phyloP scores from a whole-genome alignment of 352 stramenopile genomes.

The Globisporangium spiculum region DNA sequence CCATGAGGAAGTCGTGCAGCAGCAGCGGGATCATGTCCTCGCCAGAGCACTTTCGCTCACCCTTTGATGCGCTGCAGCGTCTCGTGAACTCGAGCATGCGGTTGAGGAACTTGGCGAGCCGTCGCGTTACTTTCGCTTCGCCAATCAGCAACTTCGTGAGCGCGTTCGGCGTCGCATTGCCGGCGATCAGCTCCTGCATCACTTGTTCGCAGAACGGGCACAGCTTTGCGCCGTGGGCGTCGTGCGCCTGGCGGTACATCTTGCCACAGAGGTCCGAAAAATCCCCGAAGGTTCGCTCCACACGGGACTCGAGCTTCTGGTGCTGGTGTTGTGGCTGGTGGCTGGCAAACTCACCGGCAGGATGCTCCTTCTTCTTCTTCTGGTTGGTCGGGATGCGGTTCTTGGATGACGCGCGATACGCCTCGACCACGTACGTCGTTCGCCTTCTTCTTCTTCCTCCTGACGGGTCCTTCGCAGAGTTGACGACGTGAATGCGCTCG shows the following conservation, averaged over 20 bases:
- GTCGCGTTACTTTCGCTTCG: not conserved
- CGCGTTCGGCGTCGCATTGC: not conserved
- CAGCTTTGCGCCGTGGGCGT: not conserved
- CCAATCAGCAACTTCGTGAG: constrained; percentile 2
- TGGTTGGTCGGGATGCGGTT: constrained; percentile 4
- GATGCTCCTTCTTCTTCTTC: not conserved
- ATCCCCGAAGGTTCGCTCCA: not conserved
- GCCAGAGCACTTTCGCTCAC: not conserved
- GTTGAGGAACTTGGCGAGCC: constrained; percentile 4
- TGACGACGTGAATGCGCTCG: not conserved
- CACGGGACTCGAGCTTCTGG: not conserved
- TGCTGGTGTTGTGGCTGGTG: not conserved
- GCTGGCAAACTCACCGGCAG: not conserved
- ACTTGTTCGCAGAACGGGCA: not conserved
- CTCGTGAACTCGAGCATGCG: not conserved
- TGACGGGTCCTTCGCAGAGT: not conserved
- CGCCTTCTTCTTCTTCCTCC: not conserved
- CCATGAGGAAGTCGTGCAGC: not conserved
- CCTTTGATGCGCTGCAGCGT: too few species aligned
- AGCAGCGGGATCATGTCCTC: not conserved
- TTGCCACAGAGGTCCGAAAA: not conserved
- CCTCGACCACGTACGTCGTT: not conserved
- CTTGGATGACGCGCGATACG: not conserved
- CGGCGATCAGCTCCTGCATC: not conserved
- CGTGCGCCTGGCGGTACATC: not conserved